phyloP scores from a whole-genome alignment of 2,329 filamentous ascomycete species.

The Geosmithia flava region DNA sequence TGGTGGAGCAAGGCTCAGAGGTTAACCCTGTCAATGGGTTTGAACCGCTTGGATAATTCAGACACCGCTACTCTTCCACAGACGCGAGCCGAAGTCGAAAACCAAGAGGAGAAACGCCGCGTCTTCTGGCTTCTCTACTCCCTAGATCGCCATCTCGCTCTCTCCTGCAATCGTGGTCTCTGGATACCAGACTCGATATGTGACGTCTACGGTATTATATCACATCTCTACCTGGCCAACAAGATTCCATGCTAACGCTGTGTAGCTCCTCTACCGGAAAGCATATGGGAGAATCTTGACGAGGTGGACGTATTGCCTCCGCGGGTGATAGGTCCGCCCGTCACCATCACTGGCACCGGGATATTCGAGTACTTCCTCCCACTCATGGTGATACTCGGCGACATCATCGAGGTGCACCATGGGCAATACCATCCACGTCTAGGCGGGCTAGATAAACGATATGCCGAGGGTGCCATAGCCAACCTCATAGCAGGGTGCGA shows the following conservation, averaged over 20 bases:
- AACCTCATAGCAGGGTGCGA: conserved; percentile 24
- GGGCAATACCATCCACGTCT: conserved; percentile 28
- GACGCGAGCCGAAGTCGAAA: conserved; percentile 20
- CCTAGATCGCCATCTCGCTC: conserved; percentile 31
- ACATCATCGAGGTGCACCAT: conserved; percentile 34
- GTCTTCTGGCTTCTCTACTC: conserved; percentile 35
- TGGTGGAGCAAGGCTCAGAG: conserved; percentile 32
- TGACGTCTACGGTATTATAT: conserved; percentile 19
- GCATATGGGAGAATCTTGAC: conserved; percentile 25
- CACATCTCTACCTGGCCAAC: neutral
- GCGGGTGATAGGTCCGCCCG: conserved; percentile 23
- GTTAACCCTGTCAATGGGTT: conserved; percentile 22
- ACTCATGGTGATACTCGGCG: conserved; percentile 33
- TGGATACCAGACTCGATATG: conserved; percentile 32
- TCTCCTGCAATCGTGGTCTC: conserved; percentile 31
- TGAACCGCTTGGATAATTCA: conserved; percentile 21
- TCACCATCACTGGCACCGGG: conserved; percentile 23
- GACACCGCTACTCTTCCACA: conserved; percentile 4
- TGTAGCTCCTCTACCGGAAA: conserved; percentile 24
- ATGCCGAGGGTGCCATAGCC: conserved; percentile 20
- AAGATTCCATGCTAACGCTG: neutral
- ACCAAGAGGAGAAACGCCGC: conserved; percentile 30
- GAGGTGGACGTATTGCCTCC: conserved; percentile 17
- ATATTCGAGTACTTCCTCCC: conserved; percentile 39
- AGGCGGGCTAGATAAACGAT: conserved; percentile 18